phyloP scores from a whole-genome alignment of 305 asterid species.

The Solanum chacoense region DNA sequence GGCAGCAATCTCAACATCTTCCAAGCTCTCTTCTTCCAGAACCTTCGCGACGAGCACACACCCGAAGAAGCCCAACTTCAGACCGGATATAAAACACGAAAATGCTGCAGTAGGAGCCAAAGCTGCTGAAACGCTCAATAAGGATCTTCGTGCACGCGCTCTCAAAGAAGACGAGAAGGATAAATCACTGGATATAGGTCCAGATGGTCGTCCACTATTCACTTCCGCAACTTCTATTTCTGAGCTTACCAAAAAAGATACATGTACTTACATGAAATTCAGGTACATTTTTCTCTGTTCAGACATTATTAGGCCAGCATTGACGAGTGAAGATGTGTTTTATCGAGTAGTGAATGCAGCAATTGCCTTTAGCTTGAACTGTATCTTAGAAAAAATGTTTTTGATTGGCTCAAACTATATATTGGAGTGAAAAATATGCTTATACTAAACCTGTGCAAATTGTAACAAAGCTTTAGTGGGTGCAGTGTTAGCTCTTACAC shows the following conservation, averaged over 20 bases:
- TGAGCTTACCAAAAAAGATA: constrained; percentile 38
- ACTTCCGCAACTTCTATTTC: constrained; percentile 44
- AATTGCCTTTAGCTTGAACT: background rate
- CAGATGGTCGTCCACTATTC: constrained; percentile 73
- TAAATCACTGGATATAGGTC: constrained; percentile 67
- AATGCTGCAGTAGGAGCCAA: background rate
- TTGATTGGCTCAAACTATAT: background rate
- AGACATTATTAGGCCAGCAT: background rate
- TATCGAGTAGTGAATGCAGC: background rate
- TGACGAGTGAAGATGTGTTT: background rate
- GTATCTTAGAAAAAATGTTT: background rate
- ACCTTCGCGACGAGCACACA: constrained; percentile 21
- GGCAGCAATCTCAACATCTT: constrained; percentile 3
- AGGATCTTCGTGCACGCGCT: constrained; percentile 51
- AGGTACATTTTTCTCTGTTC: constrained; percentile 24
- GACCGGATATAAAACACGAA: constrained; percentile 27
- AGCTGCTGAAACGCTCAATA: constrained; percentile 19
- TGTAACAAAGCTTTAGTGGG: background rate
- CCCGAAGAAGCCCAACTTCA: constrained; percentile 16
- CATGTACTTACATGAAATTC: constrained; percentile 56
- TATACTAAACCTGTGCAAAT: background rate
- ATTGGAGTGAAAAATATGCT: background rate
- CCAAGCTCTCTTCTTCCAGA: constrained; percentile 28
- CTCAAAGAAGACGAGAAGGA: constrained; percentile 60
- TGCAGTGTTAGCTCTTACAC: background rate